Conservation (phyloP, 208 protist genomes). For the Trypanosoma lewisi region DNA sequence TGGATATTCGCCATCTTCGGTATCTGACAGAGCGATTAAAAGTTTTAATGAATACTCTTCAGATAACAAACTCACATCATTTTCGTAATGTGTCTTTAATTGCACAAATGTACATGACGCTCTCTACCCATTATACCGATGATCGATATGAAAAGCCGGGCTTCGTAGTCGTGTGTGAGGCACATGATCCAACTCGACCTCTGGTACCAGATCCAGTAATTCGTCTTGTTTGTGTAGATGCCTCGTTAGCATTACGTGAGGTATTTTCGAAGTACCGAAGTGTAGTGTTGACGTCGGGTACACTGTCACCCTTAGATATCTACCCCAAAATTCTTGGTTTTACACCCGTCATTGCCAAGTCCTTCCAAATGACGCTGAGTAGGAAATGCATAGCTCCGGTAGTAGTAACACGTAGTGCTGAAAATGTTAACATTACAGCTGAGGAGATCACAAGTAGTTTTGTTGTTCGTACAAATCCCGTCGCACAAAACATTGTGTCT, state of each 20-base stretch:
- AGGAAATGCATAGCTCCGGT: conserved; percentile 95
- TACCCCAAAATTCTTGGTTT: conserved; percentile 99
- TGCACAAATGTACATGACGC: conserved; percentile 95
- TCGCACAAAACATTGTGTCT: conserved; percentile 89
- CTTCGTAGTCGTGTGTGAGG: conserved; percentile 96
- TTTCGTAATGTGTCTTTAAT: conserved; percentile 92
- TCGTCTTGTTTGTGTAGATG: conserved; percentile 95
- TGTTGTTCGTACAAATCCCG: conserved; percentile 77
- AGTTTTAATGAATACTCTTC: conserved; percentile 95
- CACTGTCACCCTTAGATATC: conserved; percentile 98
- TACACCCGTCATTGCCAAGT: conserved; percentile 87
- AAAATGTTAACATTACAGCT: conserved; percentile 84
- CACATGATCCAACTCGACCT: conserved; percentile 90
- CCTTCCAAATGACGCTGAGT: conserved; percentile 95
- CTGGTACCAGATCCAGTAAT: conserved; percentile 87
- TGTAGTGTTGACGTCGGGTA: conserved; percentile 98
- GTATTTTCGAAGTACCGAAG: conserved; percentile 94
- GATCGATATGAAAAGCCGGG: conserved; percentile 86
- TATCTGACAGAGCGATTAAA: conserved; percentile 90
- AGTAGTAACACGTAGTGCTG: conserved; percentile 87
- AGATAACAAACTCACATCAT: conserved; percentile 93
- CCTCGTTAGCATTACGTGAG: conserved; percentile 96
- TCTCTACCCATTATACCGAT: conserved; percentile 92
- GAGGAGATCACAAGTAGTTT: conserved; percentile 91
- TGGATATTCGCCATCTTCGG: conserved; percentile 83